Conservation (phyloP, 2,329 filamentous ascomycete genomes). For the Podosphaera aphanis region DNA sequence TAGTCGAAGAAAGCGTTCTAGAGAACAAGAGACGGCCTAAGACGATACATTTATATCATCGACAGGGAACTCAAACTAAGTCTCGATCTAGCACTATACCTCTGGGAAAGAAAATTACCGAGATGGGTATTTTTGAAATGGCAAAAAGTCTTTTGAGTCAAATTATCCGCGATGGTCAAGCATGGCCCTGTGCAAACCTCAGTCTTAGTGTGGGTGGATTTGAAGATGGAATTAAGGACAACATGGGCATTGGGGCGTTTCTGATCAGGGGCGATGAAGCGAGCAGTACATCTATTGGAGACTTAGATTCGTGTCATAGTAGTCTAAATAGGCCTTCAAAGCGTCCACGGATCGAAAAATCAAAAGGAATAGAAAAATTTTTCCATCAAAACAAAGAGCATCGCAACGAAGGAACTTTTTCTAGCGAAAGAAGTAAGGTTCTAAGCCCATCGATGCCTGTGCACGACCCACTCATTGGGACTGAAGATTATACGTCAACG, state of each 20-base stretch:
- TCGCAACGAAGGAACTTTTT: conserved; percentile 9
- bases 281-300: conserved; percentile 23
- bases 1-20: conserved; percentile 74
- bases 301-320: conserved; percentile 5
- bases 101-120: conserved; percentile 47
- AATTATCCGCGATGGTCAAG: conserved; percentile 50
- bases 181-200: conserved; percentile 83
- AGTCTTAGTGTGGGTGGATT: conserved; percentile 79
- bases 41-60: conserved; percentile 65
- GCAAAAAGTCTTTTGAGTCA: conserved; percentile 57
- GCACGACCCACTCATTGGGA: neutral
- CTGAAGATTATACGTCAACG: neutral
- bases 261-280: conserved; percentile 54
- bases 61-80: conserved; percentile 46
- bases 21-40: conserved; percentile 73
- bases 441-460: neutral
- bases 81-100: conserved; percentile 61
- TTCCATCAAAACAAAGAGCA: conserved; percentile 13
- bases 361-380: conserved; percentile 13
- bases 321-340: conserved; percentile 13
- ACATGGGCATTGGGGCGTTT: conserved; percentile 68
- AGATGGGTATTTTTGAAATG: conserved; percentile 47
- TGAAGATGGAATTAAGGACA: conserved; percentile 64
- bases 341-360: conserved; percentile 11
- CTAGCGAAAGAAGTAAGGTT: no score